Base-by-base conservation (phyloP, 2,329 filamentous ascomycete genomes). In the Diaporthe citriasiana region DNA sequence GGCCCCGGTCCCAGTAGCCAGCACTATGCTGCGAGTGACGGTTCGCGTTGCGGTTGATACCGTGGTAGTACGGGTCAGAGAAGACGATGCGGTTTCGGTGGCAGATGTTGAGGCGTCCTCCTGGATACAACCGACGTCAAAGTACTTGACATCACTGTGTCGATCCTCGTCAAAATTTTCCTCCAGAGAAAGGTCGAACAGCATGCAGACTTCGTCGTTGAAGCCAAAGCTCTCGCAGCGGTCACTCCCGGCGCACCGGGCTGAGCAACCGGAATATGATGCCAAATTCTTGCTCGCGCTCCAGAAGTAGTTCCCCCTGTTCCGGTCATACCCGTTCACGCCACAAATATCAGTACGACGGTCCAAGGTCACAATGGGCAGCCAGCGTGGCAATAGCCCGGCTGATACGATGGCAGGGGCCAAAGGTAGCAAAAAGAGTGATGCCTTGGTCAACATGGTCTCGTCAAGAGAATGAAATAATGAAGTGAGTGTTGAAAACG, bases 211-310 rank as follows among this genome's bases (percentile, higher is more conserved):
- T 42, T 65, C 50, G 9, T 59, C 51, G 15, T 27, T 53, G 27
- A 63, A 68, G 33, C 60, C 71, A n/a, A 73, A 73, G 42, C 71
- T 73, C 60, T 69, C 33, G 40, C 71, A 73, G 27, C 60, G 71
- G 13, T 27, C 35, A 30, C 55, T 56, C 19, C 5, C 9, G 9
- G 53, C 60, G 25, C 71, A 73, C 8, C 17, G 60, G n/a, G 71
- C 30, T 4, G 71, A 73, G 63, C 71, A 73, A 10, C 60, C 60
- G 6, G 60, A 40, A 45, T 59, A 73, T 15, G 71, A 69, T 10
- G 71, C 27, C 19, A 73, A 10, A 1, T 45, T 15, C 19, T 59
- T 69, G 60, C 60, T 73, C 4, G 30, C 71, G 38, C 71, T 73
- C 50, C 45, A 66, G 10, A 73, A 73, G 40, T 73, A 73, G n/a